A percentile compares a stretch with the other conserved stretches of the same genome.
These are phyloP conservation scores for Dactylellina haptotyla DNA, from an alignment of 2,329 filamentous ascomycete species.

Conservation along the genomic window DNA sequence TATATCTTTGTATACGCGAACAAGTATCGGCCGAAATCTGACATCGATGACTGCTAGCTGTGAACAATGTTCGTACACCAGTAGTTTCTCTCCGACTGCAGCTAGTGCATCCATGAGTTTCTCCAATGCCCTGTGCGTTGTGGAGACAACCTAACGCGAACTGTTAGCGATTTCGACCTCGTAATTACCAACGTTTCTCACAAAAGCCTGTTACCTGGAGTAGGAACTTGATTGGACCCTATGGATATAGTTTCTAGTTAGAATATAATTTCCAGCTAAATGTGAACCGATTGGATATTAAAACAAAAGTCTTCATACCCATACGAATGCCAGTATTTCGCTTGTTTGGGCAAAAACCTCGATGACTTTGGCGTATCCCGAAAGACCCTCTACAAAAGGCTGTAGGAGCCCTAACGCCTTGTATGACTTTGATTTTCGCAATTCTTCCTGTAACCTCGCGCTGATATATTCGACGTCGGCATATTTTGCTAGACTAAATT, in stretches of 20 bases:
- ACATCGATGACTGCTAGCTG: not conserved
- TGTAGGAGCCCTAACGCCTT: not conserved
- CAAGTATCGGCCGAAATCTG: constrained; percentile 10
- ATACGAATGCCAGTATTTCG: constrained; percentile 24
- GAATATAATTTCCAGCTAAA: not conserved
- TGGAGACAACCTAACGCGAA: constrained; percentile 1
- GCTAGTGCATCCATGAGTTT: constrained; percentile 25
- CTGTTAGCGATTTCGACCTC: not conserved
- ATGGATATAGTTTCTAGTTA: not conserved
- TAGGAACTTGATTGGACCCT: constrained; percentile 25
- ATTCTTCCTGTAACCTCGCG: constrained; percentile 3
- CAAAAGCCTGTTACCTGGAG: constrained; percentile 7
- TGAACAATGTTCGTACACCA: constrained; percentile 17
- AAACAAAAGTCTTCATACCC: constrained; percentile 11
- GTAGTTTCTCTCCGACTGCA: constrained; percentile 19
- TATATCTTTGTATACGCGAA: constrained; percentile 15
- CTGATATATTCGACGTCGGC: constrained; percentile 5
- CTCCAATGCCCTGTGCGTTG: constrained; percentile 16
- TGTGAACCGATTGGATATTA: not conserved
- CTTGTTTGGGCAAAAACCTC: constrained; percentile 36
- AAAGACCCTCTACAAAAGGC: constrained; percentile 23
- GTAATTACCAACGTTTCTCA: not conserved
- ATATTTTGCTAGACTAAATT: not conserved
- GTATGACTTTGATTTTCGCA: constrained; percentile 4
- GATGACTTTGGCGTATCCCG: constrained; percentile 10